phyloP scores from a whole-genome alignment of 2,329 filamentous ascomycete species.

The Alternaria panax region DNA sequence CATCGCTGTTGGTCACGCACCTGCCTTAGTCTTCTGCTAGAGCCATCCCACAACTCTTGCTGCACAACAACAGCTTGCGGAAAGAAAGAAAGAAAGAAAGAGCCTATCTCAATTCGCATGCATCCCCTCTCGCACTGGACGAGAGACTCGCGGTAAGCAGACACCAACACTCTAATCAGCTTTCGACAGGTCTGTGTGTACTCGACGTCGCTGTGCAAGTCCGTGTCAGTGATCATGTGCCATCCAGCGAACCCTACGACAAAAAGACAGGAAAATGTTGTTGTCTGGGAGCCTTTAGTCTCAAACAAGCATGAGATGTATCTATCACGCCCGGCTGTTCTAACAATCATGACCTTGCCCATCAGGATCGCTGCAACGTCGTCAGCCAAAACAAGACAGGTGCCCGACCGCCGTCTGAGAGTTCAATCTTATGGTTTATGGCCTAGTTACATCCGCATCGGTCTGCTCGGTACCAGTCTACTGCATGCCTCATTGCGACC shows the following conservation, averaged over 20 bases:
- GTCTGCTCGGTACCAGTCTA: background rate
- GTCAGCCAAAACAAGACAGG: background rate
- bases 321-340: no score
- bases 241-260: no score
- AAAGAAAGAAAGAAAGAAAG: background rate
- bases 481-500: no score
- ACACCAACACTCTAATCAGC: no score
- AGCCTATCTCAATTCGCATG: background rate
- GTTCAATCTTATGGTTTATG: background rate
- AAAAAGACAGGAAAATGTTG: no score
- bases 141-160: background rate
- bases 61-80: background rate
- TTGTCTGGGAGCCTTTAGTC: no score
- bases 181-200: no score
- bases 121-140: background rate
- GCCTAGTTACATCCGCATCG: background rate
- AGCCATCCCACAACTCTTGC: background rate
- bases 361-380: background rate
- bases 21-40: conserved; percentile 4
- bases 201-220: no score
- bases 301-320: no score
- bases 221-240: no score
- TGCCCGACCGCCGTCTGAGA: background rate
- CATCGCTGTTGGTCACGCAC: conserved; percentile 16
- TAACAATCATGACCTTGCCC: background rate